Evolutionary conservation across 1,139 yeast species (phyloP), one percentile per base, ranked within the genome.

Genomic region (Arxiozyma heterogenica): DNA sequence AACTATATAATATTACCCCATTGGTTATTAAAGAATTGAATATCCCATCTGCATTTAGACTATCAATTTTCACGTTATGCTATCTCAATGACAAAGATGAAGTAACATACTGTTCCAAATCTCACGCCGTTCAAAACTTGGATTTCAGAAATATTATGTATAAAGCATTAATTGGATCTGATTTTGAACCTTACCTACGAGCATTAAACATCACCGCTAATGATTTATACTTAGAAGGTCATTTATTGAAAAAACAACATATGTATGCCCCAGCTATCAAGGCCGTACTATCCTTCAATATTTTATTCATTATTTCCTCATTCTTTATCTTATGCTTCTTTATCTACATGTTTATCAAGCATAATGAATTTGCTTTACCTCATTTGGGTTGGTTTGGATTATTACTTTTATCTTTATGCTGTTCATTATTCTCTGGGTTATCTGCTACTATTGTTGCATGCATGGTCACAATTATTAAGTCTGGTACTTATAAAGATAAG

Each of bases 41-140:
- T 21, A 59, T 68, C 34, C 65, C 68, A 52, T 56, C 63, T 18
- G 58, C 54, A n/a, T 65, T 60, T 57, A 64, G 66, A 53, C 53
- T 68, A 43, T 62, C 68, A 41, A 63, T 68, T 44, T 65, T 65
- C 58, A 60, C 69, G 1, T 55, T 68, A 42, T 68, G 71, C 55
- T 60, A 64, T 44, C 57, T 61, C 23, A 51, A 59, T 49, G 46
- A 53, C 30, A 47, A 60, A 22, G 64, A 62, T 49, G 53, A 59
- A 7, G 56, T 65, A n/a, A 52, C 54, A 18, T 41, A 55, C 1
- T 68, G 71, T 54, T 58, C 62, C 20, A 57, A 56, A 27, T 54
- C 64, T 1, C 69, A 64, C 50, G 66, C 70, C 20, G 71, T 68
- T 34, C 72, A 53, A 56, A 57, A 61, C 53, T 47, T 61, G 43